Evolutionary conservation across 23 red algal species (phyloP).

Genomic region (Agarophyton chilense): DNA sequence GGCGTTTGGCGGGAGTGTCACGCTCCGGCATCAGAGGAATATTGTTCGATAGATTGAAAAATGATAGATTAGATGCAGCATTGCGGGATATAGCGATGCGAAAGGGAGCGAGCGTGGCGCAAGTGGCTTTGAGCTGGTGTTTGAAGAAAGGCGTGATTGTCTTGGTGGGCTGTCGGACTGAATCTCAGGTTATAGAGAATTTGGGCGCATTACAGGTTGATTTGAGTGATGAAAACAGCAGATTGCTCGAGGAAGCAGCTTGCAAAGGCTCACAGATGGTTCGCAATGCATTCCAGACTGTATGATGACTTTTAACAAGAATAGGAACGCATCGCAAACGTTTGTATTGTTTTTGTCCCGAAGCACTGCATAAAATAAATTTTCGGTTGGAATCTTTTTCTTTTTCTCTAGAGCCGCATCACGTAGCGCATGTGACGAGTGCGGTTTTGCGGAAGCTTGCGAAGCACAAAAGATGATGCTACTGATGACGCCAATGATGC

Average conservation of each 20-base stretch:
- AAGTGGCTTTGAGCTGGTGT: slow-evolving; percentile 66
- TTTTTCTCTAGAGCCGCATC: no score
- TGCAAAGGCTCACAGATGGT: slow-evolving; percentile 40
- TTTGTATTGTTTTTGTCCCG: no score
- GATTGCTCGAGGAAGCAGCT: slow-evolving; percentile 16
- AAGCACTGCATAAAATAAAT: no score
- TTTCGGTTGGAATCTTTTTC: no score
- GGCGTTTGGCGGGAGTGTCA: slow-evolving; percentile 69
- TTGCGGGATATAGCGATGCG: slow-evolving; percentile 14
- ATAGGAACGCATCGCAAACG: background rate
- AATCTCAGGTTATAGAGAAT: slow-evolving; percentile 17
- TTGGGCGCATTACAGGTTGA: slow-evolving; percentile 27
- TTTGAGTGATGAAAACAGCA: slow-evolving; percentile 32
- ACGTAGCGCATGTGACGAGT: no score
- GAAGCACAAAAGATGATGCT: no score
- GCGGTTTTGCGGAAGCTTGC: no score
- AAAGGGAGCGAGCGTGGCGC: slow-evolving; percentile 38
- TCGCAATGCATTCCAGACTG: slow-evolving; percentile 59
- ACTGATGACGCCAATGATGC: no score
- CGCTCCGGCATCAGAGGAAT: slow-evolving; percentile 39
- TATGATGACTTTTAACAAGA: background rate
- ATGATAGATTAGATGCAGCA: slow-evolving; percentile 1
- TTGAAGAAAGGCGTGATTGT: slow-evolving; percentile 41
- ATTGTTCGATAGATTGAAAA: slow-evolving; percentile 24
- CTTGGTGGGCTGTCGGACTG: slow-evolving; percentile 26